Conservation (phyloP, 2,329 filamentous ascomycete genomes). For the Diaporthe vexans region DNA sequence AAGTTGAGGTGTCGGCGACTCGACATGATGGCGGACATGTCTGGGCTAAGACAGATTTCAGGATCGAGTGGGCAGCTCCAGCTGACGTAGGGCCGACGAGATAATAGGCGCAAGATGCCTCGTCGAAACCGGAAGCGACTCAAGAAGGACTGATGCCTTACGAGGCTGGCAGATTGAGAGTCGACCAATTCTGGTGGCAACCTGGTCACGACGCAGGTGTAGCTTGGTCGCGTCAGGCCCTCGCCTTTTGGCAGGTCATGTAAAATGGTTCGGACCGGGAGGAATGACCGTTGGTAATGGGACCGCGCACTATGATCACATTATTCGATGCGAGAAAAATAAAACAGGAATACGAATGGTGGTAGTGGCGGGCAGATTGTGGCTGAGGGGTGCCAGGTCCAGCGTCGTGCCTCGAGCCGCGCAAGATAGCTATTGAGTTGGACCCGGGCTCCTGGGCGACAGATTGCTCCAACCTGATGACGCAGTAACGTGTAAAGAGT, state of each 20-base stretch:
- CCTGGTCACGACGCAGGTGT: background rate
- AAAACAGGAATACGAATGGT: background rate
- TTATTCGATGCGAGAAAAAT: background rate
- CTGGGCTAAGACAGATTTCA: too few relatives aligned
- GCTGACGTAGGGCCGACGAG: too few relatives aligned
- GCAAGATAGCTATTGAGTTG: background rate
- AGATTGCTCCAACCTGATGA: background rate
- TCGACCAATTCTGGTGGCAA: background rate
- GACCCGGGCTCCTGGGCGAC: background rate
- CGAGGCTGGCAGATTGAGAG: background rate
- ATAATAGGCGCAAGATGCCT: background rate
- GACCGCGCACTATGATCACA: background rate
- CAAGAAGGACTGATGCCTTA: background rate
- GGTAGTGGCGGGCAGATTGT: background rate
- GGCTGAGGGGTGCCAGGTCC: background rate
- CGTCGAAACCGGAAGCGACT: background rate
- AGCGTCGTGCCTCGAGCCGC: background rate
- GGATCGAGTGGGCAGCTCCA: background rate
- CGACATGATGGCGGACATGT: slow-evolving; percentile 31
- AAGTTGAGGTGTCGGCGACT: slow-evolving; percentile 24
- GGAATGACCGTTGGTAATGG: background rate
- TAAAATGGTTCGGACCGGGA: background rate
- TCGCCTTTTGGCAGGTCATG: background rate
- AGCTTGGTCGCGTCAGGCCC: background rate
- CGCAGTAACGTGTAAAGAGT: background rate